Evolutionary conservation across 805 yeast genomes (phyloP), one percentile per base, ranked within the genome.

Genomic region (Candida arabinofermentans): DNA sequence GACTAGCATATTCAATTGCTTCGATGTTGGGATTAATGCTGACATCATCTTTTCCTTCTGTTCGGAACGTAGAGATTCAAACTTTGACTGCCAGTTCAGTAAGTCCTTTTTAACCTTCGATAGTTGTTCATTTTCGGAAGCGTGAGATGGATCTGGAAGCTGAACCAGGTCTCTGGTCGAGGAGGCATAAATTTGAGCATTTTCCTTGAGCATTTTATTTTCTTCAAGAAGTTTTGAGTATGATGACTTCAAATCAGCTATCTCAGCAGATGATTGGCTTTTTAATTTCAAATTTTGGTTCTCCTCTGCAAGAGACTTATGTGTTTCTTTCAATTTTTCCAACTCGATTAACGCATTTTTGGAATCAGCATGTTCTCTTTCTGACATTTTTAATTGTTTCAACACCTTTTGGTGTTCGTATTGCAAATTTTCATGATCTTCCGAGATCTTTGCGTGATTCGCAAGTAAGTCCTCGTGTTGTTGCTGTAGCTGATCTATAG

Each of bases 21-120:
- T 34, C 8, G 36, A 33, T n/a, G 30, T 21, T 19, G 34, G 34
- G 21, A 30, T 6, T 23, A 38, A 26, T 27, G 37, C 35, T 5
- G 40, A 27, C 2, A 56, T 36, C 8, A 47, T 39, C 6, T 44
- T 37, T 13, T 40, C 26, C 33, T 55, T 38, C 24, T 54, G 49
- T 12, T 43, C 54, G 4, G 55, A 42, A 39, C 76, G 69, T n/a
- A 71, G 61, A 12, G 72, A 71, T 55, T 77, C 77, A 49, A 65
- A 74, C 47, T 66, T 75, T 36, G 59, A 54, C 58, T 75, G 80
- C 78, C 85, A 74, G 41, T 67, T 51, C 60, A 54, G n/a, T 43
- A 55, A 37, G 58, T 71, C 49, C 30, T 39, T 39, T 36, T 46
- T 48, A 34, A 51, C 34, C 17, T 13, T n/a, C 17, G 30, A 27